phyloP scores from a whole-genome alignment of 257 asterid species.

The Rauvolfia tetraphylla region DNA sequence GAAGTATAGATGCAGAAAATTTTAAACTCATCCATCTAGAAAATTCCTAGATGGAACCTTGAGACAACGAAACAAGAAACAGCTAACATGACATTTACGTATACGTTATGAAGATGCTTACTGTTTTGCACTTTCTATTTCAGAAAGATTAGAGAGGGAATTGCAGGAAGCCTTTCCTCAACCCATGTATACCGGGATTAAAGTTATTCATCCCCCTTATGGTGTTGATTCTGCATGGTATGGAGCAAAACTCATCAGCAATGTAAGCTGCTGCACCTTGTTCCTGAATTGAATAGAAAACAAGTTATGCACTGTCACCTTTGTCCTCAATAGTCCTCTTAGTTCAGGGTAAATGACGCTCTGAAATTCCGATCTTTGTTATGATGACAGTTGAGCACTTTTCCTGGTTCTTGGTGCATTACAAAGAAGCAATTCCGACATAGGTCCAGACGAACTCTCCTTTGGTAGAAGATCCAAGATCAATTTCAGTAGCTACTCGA shows the following conservation, averaged over 20 bases:
- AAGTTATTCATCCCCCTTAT: constrained; percentile 78
- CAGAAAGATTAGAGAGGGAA: constrained; percentile 92
- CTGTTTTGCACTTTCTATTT: not conserved
- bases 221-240: constrained; percentile 92
- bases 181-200: constrained; percentile 51
- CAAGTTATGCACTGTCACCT: not conserved
- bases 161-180: constrained; percentile 45
- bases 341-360: not conserved
- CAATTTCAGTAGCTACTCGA: not conserved
- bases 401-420: constrained; percentile 71
- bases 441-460: constrained; percentile 48
- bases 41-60: not conserved
- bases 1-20: not conserved
- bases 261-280: constrained; percentile 45
- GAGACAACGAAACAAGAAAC: not conserved
- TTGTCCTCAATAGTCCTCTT: not conserved
- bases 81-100: not conserved
- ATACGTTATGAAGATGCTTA: not conserved
- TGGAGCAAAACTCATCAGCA: constrained; percentile 90
- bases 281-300: not conserved
- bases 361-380: not conserved
- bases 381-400: constrained; percentile 66
- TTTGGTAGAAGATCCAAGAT: constrained; percentile 38
- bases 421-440: constrained; percentile 64
- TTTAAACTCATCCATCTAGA: not conserved